Conservation (phyloP, 2,329 filamentous ascomycete species). For the Penicillium verrucosum region DNA sequence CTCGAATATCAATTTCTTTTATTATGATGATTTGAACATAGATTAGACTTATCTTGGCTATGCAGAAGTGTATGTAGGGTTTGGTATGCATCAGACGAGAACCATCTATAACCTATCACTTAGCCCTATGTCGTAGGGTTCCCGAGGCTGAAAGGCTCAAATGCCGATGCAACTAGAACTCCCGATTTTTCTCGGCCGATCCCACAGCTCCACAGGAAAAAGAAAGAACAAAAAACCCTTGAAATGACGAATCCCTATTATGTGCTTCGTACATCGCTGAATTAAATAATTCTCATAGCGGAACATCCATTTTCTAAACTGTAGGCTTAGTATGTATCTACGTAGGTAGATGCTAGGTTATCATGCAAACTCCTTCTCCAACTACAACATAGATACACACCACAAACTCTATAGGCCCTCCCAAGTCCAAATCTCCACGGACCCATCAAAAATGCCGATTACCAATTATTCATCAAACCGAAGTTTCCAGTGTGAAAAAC, state of each 20-base stretch:
- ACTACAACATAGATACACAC: neutral
- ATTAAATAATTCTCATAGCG: neutral
- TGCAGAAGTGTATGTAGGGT: neutral
- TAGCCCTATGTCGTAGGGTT: neutral
- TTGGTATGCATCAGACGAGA: neutral
- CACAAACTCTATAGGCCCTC: neutral
- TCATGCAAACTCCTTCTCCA: neutral
- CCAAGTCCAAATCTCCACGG: neutral
- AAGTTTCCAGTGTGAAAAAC: slow-evolving; percentile 9
- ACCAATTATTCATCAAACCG: slow-evolving; percentile 16
- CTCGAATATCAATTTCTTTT: slow-evolving; percentile 5
- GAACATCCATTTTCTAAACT: neutral
- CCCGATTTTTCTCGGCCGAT: neutral
- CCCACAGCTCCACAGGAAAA: neutral
- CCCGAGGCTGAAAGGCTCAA: neutral
- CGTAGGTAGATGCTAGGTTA: neutral
- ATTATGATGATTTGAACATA: neutral
- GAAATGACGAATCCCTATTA: neutral
- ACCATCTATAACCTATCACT: neutral
- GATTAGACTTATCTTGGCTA: neutral
- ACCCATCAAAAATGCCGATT: slow-evolving; percentile 7
- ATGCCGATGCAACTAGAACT: neutral
- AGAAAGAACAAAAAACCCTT: neutral
- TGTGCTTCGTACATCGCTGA: too few species aligned
- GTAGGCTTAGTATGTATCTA: neutral